Evolutionary conservation across 2,329 filamentous ascomycete species (phyloP), one percentile per base, ranked within the genome.

Genomic region (Penicillium sp.): DNA sequence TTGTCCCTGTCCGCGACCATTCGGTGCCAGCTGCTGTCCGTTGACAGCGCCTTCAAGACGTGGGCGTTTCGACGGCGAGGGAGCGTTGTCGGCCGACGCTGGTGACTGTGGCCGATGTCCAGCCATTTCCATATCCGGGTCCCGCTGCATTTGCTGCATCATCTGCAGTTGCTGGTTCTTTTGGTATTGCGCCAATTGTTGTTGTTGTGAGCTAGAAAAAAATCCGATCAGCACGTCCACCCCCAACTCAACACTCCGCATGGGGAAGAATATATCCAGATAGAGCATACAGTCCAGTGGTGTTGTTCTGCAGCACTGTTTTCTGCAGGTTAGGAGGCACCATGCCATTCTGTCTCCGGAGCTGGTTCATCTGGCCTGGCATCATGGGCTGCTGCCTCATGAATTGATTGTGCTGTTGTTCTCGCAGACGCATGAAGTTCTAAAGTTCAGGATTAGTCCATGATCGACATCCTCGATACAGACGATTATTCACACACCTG

Each of bases 1-100:
- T 71, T 86, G 86, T 52, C 79, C 78, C 68, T 86, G 87, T 70
- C 85, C 77, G 60, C 82, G 84, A 65, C 88, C 88, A 73, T 90
- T 90, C 52, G 86, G 84, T 76, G 88, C 88, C 82, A 92, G 88
- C 65, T 87, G 88, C 68, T 86, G 86, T 59, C 86, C 86, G 70
- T 90, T 90, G 75, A 90, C 91, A 10, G 82, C 81, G 34, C 81
- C 86, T 61, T 92, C 90, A 57, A 96, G 83, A 54, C 92, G 89
- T 55, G 87, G 90, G 67, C 92, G 85, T 79, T 97, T 97, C 60
- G 89, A 93, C 2, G 93, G 93, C 32, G 93, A 97, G 5, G 91
- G 91, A 27, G 90, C 91, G 67, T 94, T 94, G 50, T 97, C 92
- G 52, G 86, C 87, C 37, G 88, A 87, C 48, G 86, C 86, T 8